Evolutionary conservation across 2,329 filamentous ascomycete genomes (phyloP), one percentile per base, ranked within the genome.

Genomic region (Rasamsonia emersonii): DNA sequence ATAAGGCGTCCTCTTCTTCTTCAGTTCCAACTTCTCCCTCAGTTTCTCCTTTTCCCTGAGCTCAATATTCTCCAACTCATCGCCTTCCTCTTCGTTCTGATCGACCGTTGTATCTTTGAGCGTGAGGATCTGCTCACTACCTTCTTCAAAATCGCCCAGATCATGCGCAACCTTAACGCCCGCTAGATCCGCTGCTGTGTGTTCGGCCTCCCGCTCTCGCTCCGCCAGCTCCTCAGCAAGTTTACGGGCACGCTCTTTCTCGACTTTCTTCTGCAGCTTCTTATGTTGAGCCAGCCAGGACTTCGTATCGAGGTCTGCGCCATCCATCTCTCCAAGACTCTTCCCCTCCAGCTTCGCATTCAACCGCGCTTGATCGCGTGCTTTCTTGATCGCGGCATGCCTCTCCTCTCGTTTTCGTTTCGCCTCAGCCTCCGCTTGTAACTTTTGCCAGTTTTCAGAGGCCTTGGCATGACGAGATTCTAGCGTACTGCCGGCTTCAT

Each of bases 121-220:
- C 0, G 89, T 95, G 32, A 98, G 67, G 18, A 98, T 77, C 53
- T 96, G 86, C 37, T 84, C 79, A 2, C 51, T 68, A 32, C 86
- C 85, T 16, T 83, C 77, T 15, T 84, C 77, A 41, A 98, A 89
- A 14, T 83, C 75, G 4, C 75, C 75, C 37, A 88, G 61, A 54
- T 94, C 86, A 55, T 98, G 91, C 4, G 79, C 88, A 32, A 98
- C 89, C 54, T 85, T 91, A 47, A 98, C 79, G 21, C 89, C 91
- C 1, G 86, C 82, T 29, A 96, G 68, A 53, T 96, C 88, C 39
- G 82, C 81, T 3, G 85, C 76, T 1, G 84, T 88, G 56, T 95
- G 93, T 49, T 89, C 78, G 2, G 77, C 78, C 3, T 73, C 75
- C 1, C 73, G 72, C 54, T 88, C 82, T 4, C 82, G 79, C 39